Evolutionary conservation across 2,329 filamentous ascomycete genomes (phyloP), one percentile per base, ranked within the genome.

Genomic region (Metarhizium sp.): DNA sequence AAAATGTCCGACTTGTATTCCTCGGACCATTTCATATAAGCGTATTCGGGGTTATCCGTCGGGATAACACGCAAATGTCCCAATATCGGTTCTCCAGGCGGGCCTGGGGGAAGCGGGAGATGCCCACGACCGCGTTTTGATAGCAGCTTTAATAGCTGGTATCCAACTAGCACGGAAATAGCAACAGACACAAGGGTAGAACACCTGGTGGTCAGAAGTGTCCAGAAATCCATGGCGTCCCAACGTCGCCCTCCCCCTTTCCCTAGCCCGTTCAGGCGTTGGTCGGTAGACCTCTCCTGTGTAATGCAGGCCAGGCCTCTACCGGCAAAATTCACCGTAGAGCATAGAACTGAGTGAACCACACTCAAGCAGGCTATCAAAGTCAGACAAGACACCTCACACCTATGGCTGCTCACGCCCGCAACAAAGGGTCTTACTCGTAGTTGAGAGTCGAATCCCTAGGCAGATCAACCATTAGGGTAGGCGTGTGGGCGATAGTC

Each of bases 1-100:
- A 68, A 47, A 2, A 68, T 58, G 38, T 68, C 66, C 25, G 67
- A 69, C 1, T 82, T 67, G 87, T 87, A 69, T 87, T 68, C 57
- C 13, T 62, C 57, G 1, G 63, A 65, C 64, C 64, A 67, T 43
- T 57, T 55, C 57, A 66, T 64, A 54, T 68, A 70, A 5, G 61
- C 60, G 49, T 64, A 63, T 36, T 68, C 67, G 3, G 68, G 66
- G 48, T 64, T 65, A 52, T 66, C 59, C 3, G 62, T 60, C 0
- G 69, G 77, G 11, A 75, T 68, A 54, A 80, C 67, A 3, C 73
- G 71, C 6, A 69, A 60, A 52, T 75, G 75, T 4, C 77, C 77
- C 6, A 75, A 63, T 14, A 79, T 62, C 1, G 71, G 71, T 36
- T 71, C 69, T 1, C 62, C 64, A 1, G 67, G 64, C 6, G 69